A percentile compares a stretch with the other conserved stretches of the same genome.
Evolutionary conservation across 2,329 filamentous ascomycete species (phyloP).

Genomic region (Daldinia eschscholtzii): DNA sequence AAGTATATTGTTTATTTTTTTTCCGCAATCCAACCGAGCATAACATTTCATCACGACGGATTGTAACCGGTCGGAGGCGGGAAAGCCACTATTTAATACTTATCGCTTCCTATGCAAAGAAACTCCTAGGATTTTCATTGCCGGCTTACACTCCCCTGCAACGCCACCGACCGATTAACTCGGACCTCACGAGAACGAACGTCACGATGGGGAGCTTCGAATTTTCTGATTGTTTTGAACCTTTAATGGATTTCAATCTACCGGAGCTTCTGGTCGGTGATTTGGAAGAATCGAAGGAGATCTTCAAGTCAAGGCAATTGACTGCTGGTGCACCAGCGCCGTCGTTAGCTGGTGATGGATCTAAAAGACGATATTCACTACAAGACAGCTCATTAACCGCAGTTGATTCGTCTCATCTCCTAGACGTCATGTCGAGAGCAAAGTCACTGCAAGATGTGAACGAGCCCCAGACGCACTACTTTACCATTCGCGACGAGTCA

Average conservation of each 20-base stretch:
- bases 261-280: slow-evolving; percentile 69
- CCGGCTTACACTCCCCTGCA: slow-evolving; percentile 27
- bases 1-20: slow-evolving; percentile 16
- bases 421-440: slow-evolving; percentile 36
- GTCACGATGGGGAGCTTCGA: slow-evolving; percentile 38
- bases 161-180: slow-evolving; percentile 35
- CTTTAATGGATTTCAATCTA: slow-evolving; percentile 60
- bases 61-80: slow-evolving; percentile 12
- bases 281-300: slow-evolving; percentile 61
- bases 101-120: slow-evolving; percentile 20
- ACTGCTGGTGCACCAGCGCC: slow-evolving; percentile 63
- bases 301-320: slow-evolving; percentile 66
- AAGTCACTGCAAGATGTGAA: slow-evolving; percentile 47
- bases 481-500: slow-evolving; percentile 40
- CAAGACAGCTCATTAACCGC: slow-evolving; percentile 43
- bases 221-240: slow-evolving; percentile 29
- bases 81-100: slow-evolving; percentile 16
- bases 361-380: slow-evolving; percentile 46
- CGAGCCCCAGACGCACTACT: slow-evolving; percentile 46
- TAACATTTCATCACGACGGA: slow-evolving; percentile 3
- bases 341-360: slow-evolving; percentile 52
- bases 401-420: slow-evolving; percentile 36
- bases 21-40: slow-evolving; percentile 18
- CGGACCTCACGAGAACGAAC: slow-evolving; percentile 31
- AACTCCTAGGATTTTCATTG: slow-evolving; percentile 14